Percentiles rank a stretch among this genome's conserved stretches.
phyloP scores from a whole-genome alignment of 495 filamentous ascomycete genomes.

The Penicillium odoratum region DNA sequence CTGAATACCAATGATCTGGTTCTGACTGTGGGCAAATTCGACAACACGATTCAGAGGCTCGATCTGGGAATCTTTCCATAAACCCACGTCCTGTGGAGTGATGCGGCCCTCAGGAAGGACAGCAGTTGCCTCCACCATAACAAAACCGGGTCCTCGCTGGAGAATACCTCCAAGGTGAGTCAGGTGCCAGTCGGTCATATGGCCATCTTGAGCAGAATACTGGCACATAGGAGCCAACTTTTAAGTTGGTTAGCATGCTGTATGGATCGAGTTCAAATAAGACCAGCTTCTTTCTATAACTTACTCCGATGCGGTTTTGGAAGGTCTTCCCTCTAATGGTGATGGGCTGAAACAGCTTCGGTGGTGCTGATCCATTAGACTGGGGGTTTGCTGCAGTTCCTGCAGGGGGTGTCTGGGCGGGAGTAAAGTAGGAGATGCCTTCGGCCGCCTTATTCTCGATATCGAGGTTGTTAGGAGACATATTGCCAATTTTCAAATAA shows the following conservation, averaged over 20 bases:
- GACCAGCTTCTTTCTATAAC: too few relatives aligned
- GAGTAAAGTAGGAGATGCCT: slow-evolving; percentile 64
- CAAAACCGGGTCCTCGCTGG: slow-evolving; percentile 59
- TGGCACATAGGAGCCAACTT: slow-evolving; percentile 53
- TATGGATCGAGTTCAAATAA: too few relatives aligned
- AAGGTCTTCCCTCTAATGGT: slow-evolving; percentile 56
- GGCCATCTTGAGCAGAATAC: slow-evolving; percentile 62
- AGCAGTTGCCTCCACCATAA: slow-evolving; percentile 68
- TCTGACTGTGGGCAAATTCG: slow-evolving; percentile 67
- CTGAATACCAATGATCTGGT: slow-evolving; percentile 65
- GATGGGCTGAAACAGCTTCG: slow-evolving; percentile 67
- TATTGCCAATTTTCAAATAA: too few relatives aligned
- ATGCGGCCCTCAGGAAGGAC: slow-evolving; percentile 68
- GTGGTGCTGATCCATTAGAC: slow-evolving; percentile 52
- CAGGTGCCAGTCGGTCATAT: slow-evolving; percentile 60
- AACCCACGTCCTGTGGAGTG: slow-evolving; percentile 64
- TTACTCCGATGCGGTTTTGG: slow-evolving; percentile 40
- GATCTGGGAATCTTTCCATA: slow-evolving; percentile 72
- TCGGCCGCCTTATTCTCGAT: slow-evolving; percentile 44
- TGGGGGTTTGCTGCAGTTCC: slow-evolving; percentile 64
- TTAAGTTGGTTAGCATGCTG: too few relatives aligned
- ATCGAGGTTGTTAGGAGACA: too few relatives aligned
- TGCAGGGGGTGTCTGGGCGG: slow-evolving; percentile 57
- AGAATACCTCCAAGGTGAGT: slow-evolving; percentile 55
- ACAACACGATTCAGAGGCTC: slow-evolving; percentile 55